Evolutionary conservation across 2,329 filamentous ascomycete genomes (phyloP), one percentile per base, ranked within the genome.

Genomic region (Trichoderma gracile): DNA sequence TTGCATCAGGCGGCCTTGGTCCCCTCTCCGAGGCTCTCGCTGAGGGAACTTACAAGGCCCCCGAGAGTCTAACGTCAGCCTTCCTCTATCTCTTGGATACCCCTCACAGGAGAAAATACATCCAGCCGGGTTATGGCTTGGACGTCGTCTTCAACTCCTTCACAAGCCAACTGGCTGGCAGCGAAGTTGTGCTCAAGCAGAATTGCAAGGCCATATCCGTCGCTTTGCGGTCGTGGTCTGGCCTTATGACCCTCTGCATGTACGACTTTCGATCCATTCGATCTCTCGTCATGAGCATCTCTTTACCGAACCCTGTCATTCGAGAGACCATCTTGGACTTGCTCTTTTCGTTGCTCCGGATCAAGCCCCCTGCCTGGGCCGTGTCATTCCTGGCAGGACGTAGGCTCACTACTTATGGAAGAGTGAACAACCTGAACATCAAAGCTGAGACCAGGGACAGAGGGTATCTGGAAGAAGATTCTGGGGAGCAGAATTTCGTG

Each of bases 301-400:
- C 86, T 50, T 76, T 88, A 10, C 86, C 86, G 0, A 84, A 81
- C 61, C 76, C 82, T 6, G 73, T 76, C 0, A 82, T 88, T 54
- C 80, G 85, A 55, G 93, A 96, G 72, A 89, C 93, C 0, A 87
- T 97, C 19, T 83, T 99, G 66, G 95, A 99, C 74, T 80, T 99
- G 14, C 78, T 99, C 19, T 97, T 96, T 72, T 83, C 83, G 0
- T 75, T 89, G 3, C 77, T 99, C 58, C 88, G 94, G 42, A 97
- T 99, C 73, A 98, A 98, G 53, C 93, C 65, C 88, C 95, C 49
- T 89, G 93, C 9, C 4, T 99, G 95, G 95, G 96, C 95, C 8
- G 93, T 92, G 0, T 96, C 94, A 0, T 99, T 97, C 74, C 84
- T 99, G 53, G 95, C 96, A 42, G 96, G 95, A 8, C 86, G 95